These are phyloP conservation scores for Clarkia xantiana DNA, from an alignment of 345 rosid genomes.

Conservation along the genomic window DNA sequence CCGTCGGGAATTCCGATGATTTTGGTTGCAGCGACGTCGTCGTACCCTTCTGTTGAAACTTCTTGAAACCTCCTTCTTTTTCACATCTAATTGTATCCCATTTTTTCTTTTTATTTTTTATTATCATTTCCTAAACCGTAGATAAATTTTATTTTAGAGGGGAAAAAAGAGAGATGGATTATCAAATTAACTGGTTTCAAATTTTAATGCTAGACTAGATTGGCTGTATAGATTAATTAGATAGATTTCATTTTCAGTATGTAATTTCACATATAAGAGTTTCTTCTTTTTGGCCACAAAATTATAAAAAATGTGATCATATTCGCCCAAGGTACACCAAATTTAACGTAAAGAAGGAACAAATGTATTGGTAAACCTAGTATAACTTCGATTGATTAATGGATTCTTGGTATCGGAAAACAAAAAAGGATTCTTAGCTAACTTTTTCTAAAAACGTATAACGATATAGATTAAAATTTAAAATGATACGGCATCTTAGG, in stretches of 20 bases:
- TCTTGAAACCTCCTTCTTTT: constrained; percentile 3
- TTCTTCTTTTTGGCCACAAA: constrained; percentile 2
- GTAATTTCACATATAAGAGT: constrained; percentile 30
- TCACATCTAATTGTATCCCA: neutral
- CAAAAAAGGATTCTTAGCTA: too few species aligned
- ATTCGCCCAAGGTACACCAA: too few species aligned
- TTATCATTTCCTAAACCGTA: constrained; percentile 7
- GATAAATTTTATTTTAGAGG: neutral
- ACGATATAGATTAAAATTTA: too few species aligned
- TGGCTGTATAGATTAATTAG: constrained; percentile 10
- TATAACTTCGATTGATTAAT: too few species aligned
- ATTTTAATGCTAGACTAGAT: too few species aligned
- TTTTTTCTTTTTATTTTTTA: neutral
- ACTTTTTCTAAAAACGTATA: too few species aligned
- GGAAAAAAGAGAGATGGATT: neutral
- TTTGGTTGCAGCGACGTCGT: constrained; percentile 51
- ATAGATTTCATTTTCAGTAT: constrained; percentile 26
- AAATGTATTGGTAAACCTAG: too few species aligned
- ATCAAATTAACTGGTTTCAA: neutral
- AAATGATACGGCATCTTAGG: too few species aligned
- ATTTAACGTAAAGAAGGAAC: too few species aligned
- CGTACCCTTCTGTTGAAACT: constrained; percentile 33
- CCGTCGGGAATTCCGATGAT: constrained; percentile 45
- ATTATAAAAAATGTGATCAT: too few species aligned
- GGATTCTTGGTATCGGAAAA: too few species aligned